Evolutionary conservation across 2,329 filamentous ascomycete species (phyloP).

Genomic region (Hansfordia pulvinata): DNA sequence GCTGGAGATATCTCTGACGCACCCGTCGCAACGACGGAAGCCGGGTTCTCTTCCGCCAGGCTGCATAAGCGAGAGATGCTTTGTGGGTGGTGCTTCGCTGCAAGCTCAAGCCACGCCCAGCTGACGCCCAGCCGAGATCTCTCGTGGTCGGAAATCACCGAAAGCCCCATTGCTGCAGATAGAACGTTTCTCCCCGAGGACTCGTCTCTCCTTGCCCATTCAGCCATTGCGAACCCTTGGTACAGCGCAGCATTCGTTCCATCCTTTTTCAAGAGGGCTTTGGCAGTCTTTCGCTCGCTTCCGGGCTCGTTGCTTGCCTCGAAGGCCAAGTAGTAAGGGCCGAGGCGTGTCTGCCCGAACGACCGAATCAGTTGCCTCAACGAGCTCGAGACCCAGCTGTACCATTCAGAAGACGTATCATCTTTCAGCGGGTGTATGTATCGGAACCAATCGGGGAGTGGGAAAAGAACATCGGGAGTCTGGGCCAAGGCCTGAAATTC

Average conservation of each 20-base stretch:
- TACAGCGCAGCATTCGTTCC: constrained; percentile 56
- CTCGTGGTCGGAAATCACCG: constrained; percentile 7
- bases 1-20: constrained; percentile 16
- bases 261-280: constrained; percentile 55
- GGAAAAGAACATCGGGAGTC: constrained; percentile 36
- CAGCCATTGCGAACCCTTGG: constrained; percentile 65
- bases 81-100: constrained; percentile 16
- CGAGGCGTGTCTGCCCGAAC: constrained; percentile 36
- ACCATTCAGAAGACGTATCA: constrained; percentile 18
- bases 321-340: constrained; percentile 58
- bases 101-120: constrained; percentile 57
- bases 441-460: constrained; percentile 27
- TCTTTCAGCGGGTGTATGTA: constrained; percentile 16
- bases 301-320: constrained; percentile 40
- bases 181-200: constrained; percentile 52
- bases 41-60: constrained; percentile 15
- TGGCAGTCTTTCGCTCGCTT: constrained; percentile 56
- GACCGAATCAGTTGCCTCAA: constrained; percentile 42
- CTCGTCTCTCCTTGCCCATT: constrained; percentile 42
- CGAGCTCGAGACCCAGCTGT: constrained; percentile 33
- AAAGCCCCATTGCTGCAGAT: constrained; percentile 41
- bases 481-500: constrained; percentile 11
- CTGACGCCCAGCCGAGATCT: constrained; percentile 37
- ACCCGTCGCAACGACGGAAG: too few relatives aligned
- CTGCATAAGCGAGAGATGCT: constrained; percentile 27